phyloP scores from a whole-genome alignment of 768 basidiomycete species.

The Pulveroboletus sp. region DNA sequence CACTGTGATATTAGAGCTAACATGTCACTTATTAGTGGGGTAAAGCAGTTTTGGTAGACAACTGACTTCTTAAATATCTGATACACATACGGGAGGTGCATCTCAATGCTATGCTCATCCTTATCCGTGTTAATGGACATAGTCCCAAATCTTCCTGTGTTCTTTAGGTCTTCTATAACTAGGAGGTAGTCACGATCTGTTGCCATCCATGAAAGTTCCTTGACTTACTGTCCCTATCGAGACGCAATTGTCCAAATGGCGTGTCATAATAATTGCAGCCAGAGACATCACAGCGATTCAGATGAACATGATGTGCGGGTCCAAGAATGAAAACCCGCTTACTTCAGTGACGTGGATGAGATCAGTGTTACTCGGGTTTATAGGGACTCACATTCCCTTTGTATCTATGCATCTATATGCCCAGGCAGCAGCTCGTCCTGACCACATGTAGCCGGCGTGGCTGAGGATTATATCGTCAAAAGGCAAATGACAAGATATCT shows the following conservation, averaged over 20 bases:
- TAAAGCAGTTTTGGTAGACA: not conserved
- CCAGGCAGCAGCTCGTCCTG: constrained; percentile 93
- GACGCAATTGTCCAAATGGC: constrained; percentile 76
- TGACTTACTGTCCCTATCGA: constrained; percentile 75
- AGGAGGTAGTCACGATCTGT: constrained; percentile 5
- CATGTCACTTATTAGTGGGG: constrained; percentile 2
- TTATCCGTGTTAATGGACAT: constrained; percentile 75
- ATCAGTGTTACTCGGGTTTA: not conserved
- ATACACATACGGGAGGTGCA: constrained; percentile 92
- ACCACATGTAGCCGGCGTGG: constrained; percentile 95
- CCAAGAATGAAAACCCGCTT: constrained; percentile 93
- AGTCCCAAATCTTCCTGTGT: constrained; percentile 51
- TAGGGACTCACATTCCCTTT: constrained; percentile 63
- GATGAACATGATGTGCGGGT: constrained; percentile 90
- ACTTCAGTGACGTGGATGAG: constrained; percentile 39
- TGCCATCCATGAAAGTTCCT: not conserved
- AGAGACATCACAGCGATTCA: constrained; percentile 85
- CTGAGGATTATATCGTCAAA: constrained; percentile 39
- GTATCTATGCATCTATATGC: constrained; percentile 90
- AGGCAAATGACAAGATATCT: not conserved
- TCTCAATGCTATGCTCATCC: constrained; percentile 96
- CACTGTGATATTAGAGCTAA: constrained; percentile 71
- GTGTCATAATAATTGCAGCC: constrained; percentile 77
- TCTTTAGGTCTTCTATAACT: constrained; percentile 18
- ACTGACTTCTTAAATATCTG: constrained; percentile 79